These are phyloP conservation scores for Coprinopsis cinerea DNA, from an alignment of 768 basidiomycete genomes.

Conservation along the genomic window DNA sequence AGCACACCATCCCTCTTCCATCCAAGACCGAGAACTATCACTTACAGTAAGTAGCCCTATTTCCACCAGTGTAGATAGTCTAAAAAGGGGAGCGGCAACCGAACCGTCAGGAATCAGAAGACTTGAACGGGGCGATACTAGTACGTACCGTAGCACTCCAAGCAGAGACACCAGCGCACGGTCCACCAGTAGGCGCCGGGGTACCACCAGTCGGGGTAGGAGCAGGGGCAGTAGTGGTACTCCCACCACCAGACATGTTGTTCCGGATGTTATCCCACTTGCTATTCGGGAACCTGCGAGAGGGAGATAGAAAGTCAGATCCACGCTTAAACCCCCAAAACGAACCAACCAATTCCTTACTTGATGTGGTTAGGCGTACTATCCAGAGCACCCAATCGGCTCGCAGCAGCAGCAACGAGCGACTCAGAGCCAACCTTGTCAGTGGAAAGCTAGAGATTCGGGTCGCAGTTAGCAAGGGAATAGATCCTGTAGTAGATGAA, in stretches of 20 bases:
- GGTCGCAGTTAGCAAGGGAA: no score
- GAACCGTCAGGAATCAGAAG: no score
- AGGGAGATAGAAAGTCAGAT: neutral
- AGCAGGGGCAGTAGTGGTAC: slow-evolving; percentile 18
- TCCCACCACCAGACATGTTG: slow-evolving; percentile 53
- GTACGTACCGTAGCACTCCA: slow-evolving; percentile 38
- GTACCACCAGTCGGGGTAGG: slow-evolving; percentile 16
- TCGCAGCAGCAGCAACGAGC: slow-evolving; percentile 45
- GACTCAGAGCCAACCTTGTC: slow-evolving; percentile 57
- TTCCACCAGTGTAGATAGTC: slow-evolving; percentile 42
- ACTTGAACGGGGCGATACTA: neutral
- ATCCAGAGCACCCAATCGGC: slow-evolving; percentile 48
- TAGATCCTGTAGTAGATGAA: neutral
- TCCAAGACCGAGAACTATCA: neutral
- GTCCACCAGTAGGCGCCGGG: slow-evolving; percentile 15
- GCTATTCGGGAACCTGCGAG: slow-evolving; percentile 53
- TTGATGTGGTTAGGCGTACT: slow-evolving; percentile 59
- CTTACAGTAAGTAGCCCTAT: slow-evolving; percentile 40
- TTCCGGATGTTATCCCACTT: slow-evolving; percentile 66
- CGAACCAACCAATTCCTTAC: slow-evolving; percentile 24
- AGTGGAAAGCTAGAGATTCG: slow-evolving; percentile 43
- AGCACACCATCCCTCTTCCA: neutral
- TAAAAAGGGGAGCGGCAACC: slow-evolving; percentile 12
- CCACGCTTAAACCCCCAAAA: neutral
- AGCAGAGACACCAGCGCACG: slow-evolving; percentile 39